phyloP scores from a whole-genome alignment of 2,329 filamentous ascomycete genomes.

The Diaporthe citrichinensis region DNA sequence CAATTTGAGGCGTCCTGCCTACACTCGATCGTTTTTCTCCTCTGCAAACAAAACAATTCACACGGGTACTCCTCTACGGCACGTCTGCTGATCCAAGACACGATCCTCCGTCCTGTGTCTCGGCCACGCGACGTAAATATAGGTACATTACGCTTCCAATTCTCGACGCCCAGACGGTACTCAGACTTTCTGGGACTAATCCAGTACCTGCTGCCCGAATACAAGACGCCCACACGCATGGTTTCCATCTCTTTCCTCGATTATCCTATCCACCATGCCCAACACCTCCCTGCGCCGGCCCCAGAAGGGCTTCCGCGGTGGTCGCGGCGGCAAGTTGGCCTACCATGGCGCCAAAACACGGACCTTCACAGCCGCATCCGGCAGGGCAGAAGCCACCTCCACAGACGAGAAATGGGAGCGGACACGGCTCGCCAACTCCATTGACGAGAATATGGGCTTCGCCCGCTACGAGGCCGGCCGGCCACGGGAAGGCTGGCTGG shows the following conservation, averaged over 20 bases:
- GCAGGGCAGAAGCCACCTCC: conserved; percentile 87
- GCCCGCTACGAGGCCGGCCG: conserved; percentile 89
- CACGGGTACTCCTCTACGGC: neutral
- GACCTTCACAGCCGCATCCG: conserved; percentile 83
- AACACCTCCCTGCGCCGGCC: conserved; percentile 73
- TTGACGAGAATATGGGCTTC: conserved; percentile 97
- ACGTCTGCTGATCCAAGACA: neutral
- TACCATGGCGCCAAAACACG: conserved; percentile 81
- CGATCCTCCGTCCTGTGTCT: conserved; percentile 10
- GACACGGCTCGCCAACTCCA: conserved; percentile 83
- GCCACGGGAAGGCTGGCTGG: conserved; percentile 88
- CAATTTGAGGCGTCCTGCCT: conserved; percentile 27
- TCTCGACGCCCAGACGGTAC: neutral
- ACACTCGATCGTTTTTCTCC: conserved; percentile 9
- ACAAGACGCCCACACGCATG: neutral
- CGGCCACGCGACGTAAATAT: neutral
- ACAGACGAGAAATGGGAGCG: conserved; percentile 94
- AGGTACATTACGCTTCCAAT: neutral
- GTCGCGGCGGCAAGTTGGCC: conserved; percentile 67
- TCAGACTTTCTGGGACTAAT: neutral
- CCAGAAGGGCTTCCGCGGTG: conserved; percentile 76
- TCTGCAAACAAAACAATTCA: neutral
- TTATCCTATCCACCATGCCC: conserved; percentile 62
- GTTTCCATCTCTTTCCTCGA: neutral
- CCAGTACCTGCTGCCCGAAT: neutral